phyloP scores from a whole-genome alignment of 2,329 filamentous ascomycete genomes.

The Colletotrichum scovillei region DNA sequence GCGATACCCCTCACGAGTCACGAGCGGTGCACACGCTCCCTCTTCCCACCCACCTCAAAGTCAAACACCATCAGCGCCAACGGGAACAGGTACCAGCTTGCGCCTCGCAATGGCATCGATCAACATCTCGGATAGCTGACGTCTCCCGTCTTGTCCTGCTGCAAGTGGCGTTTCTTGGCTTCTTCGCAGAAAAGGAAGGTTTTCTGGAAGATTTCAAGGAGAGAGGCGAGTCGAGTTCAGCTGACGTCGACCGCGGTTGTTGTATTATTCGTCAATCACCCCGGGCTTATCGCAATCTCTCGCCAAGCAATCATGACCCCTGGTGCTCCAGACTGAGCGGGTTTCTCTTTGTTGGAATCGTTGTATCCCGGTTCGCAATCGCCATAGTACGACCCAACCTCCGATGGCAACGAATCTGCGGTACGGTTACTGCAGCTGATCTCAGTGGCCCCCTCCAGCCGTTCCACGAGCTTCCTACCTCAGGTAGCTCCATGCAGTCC shows the following conservation, averaged over 20 bases:
- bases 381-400: neutral
- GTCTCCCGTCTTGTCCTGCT: constrained; percentile 1
- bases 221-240: neutral
- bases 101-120: constrained; percentile 1
- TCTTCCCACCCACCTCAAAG: neutral
- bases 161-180: constrained; percentile 11
- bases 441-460: neutral
- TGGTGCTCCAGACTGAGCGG: neutral
- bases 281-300: constrained; percentile 22
- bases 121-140: constrained; percentile 6
- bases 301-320: constrained; percentile 18
- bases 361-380: neutral
- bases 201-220: neutral
- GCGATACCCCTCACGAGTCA: neutral
- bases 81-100: neutral
- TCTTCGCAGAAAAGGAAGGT: constrained; percentile 9
- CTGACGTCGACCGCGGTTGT: neutral
- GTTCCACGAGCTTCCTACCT: constrained; percentile 8
- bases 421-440: neutral
- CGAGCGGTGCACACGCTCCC: neutral
- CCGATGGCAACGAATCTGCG: neutral
- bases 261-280: constrained; percentile 21
- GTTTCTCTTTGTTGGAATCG: neutral
- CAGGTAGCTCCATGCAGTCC: neutral
- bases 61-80: neutral